A percentile compares a stretch with the other conserved stretches of the same genome.
Evolutionary conservation across 208 protist species (phyloP).

Genomic region (Trypanosoma caninum): DNA sequence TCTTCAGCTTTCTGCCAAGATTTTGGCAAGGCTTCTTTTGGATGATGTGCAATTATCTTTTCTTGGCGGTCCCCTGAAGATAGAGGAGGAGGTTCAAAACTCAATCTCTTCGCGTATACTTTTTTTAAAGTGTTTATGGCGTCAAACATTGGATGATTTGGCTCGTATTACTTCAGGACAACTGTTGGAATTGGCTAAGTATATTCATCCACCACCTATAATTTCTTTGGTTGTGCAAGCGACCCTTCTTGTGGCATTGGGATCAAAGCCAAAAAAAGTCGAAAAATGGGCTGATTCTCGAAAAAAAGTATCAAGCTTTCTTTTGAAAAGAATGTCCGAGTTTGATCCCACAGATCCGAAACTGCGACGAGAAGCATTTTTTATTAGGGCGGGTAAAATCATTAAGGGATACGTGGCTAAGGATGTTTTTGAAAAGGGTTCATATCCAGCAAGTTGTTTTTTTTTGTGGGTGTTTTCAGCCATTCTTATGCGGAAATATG

Average conservation of each 20-base stretch:
- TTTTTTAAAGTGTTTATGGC: conserved; percentile 58
- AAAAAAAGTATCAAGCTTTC: conserved; percentile 33
- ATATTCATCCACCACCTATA: conserved; percentile 48
- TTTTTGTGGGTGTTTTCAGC: conserved; percentile 53
- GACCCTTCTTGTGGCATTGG: conserved; percentile 45
- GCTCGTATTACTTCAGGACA: conserved; percentile 40
- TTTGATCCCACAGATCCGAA: conserved; percentile 53
- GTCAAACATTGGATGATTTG: conserved; percentile 25
- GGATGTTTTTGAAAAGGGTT: conserved; percentile 57
- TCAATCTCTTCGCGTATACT: conserved; percentile 17
- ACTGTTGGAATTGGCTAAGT: conserved; percentile 52
- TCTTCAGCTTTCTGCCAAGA: conserved; percentile 27
- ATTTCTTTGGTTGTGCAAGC: conserved; percentile 46
- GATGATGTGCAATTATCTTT: conserved; percentile 7
- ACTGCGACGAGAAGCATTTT: conserved; percentile 38
- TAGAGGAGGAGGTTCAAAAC: conserved; percentile 33
- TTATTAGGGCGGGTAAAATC: conserved; percentile 41
- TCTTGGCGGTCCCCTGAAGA: conserved; percentile 29
- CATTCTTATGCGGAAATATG: conserved; percentile 39
- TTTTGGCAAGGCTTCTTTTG: conserved; percentile 40
- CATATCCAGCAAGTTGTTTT: conserved; percentile 50
- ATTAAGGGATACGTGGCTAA: conserved; percentile 45
- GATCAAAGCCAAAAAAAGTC: conserved; percentile 48
- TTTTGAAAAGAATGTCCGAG: conserved; percentile 42
- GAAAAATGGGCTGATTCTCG: conserved; percentile 47